Conservation (phyloP, 441 rosid species). For the Gossypium lobatum region DNA sequence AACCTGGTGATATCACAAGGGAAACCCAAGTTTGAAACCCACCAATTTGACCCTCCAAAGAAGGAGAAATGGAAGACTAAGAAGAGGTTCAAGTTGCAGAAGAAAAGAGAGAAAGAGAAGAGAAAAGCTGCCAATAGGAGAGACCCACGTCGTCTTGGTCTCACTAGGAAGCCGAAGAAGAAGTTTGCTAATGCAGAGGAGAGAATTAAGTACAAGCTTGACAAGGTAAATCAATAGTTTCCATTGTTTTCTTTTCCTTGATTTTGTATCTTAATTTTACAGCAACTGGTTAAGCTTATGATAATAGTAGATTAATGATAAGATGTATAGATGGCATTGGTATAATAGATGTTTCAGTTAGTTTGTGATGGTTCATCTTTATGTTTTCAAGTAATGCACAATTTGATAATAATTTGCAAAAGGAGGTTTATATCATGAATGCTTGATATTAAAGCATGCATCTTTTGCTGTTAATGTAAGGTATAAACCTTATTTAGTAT, state of each 20-base stretch:
- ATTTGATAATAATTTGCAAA: background rate
- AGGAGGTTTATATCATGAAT: background rate
- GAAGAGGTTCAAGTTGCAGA: slow-evolving; percentile 66
- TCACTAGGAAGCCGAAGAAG: slow-evolving; percentile 47
- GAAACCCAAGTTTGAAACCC: slow-evolving; percentile 76
- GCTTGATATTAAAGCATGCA: background rate
- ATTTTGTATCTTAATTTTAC: background rate
- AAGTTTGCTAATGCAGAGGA: slow-evolving; percentile 76
- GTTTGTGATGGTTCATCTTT: background rate
- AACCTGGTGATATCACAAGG: slow-evolving; percentile 78
- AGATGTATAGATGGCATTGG: background rate
- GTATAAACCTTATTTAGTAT: background rate
- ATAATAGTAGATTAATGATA: background rate
- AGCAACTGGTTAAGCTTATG: background rate
- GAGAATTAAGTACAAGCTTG: slow-evolving; percentile 70
- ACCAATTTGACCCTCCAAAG: slow-evolving; percentile 70
- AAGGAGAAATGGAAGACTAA: slow-evolving; percentile 77
- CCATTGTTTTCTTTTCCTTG: background rate
- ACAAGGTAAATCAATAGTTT: slow-evolving; percentile 44
- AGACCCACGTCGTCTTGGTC: slow-evolving; percentile 69
- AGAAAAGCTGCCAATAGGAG: slow-evolving; percentile 76
- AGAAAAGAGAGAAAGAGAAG: slow-evolving; percentile 70
- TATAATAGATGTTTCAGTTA: background rate
- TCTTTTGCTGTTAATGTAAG: background rate
- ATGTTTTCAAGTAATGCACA: background rate